A percentile compares a stretch with the other conserved stretches of the same genome.
Evolutionary conservation across 2,329 filamentous ascomycete genomes (phyloP).

Genomic region (Elsinoe batatas): DNA sequence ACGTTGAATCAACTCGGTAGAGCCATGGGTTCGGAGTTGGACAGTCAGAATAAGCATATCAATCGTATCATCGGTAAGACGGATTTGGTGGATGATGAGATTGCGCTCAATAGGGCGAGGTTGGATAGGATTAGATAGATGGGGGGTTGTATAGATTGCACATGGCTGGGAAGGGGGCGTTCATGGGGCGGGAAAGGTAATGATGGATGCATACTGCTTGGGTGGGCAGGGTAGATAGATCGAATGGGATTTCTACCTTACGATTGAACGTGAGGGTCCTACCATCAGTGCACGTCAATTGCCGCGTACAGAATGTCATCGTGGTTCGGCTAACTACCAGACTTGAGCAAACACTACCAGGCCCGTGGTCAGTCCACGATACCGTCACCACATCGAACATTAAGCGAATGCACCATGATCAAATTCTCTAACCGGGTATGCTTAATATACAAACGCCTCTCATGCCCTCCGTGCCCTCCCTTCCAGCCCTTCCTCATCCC

Average conservation of each 20-base stretch:
- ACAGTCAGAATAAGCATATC: conserved; percentile 67
- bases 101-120: conserved; percentile 65
- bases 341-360: no score
- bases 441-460: neutral
- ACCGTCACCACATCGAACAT: no score
- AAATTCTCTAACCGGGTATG: neutral
- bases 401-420: neutral
- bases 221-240: neutral
- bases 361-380: no score
- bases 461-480: neutral
- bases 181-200: neutral
- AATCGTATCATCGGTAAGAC: conserved; percentile 64
- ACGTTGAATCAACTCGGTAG: conserved; percentile 63
- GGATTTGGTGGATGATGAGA: conserved; percentile 72
- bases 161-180: neutral
- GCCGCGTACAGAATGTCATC: no score
- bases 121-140: conserved; percentile 51
- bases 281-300: no score
- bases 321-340: no score
- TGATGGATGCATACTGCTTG: neutral
- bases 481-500: neutral
- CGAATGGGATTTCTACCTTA: neutral
- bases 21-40: conserved; percentile 65
- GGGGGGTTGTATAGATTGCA: neutral
- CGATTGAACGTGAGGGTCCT: no score